Base-by-base conservation (phyloP, 2,329 filamentous ascomycete species). In the Bisporella sp. region DNA sequence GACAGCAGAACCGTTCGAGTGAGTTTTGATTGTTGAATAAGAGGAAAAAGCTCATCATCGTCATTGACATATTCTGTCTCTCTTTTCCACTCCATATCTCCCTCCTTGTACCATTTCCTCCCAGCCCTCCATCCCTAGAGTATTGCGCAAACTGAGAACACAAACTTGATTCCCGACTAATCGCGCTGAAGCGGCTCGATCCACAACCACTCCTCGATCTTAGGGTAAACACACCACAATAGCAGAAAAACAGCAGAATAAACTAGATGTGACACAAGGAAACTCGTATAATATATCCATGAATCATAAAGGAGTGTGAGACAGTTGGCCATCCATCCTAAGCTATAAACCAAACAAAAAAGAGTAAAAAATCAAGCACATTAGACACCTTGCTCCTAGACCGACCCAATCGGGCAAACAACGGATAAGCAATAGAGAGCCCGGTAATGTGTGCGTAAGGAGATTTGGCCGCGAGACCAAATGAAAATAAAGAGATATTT, bases 211-310 rank as follows among this genome's bases (percentile, higher is more conserved):
- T 21, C 21, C 21, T 21, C 21, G 21, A 21, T 21, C 21, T 21
- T 21, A 21, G 21, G 21, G 21, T 21, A 21, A 21, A 21, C 21
- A 21, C 21, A 21, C 21, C 21, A 21, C 21, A 21, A 21, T 21
- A 21, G 21, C 21, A 21, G 21, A 21, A 21, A 21, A 41, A 45
- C 39, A 41, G 51, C 28, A 35, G 52, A 50, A 39, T 39, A 31
- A 11, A 47, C 48, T 31, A 35, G 32, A 28, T 37, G 8, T 37
- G 35, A 54, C 45, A 44, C 40, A 60, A 62, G 51, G 54, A 57
- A 57, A 62, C 49, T 62, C 58, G 58, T 61, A 53, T 59, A 57
- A 43, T 57, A 56, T 59, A 57, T 58, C 52, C 58, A 54, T 62
- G 51, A 57, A 50, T 60, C 58, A 42, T 59, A 57, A 61, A 60